phyloP scores from a whole-genome alignment of 805 yeast species.

The Ogataea pignaliae region DNA sequence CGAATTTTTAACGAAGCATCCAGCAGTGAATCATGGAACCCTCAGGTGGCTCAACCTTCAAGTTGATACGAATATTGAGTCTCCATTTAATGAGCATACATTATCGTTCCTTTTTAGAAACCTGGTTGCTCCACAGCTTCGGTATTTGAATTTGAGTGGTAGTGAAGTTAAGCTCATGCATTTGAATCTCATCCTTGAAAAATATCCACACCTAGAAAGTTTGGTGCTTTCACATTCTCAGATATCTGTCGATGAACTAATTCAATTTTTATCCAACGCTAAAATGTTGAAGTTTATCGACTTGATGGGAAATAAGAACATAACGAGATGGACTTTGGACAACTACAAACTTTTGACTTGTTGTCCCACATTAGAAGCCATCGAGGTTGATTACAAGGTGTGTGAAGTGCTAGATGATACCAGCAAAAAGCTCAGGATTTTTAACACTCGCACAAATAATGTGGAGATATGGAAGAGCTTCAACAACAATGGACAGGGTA shows the following conservation, averaged over 20 bases:
- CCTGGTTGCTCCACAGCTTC: slow-evolving; percentile 39
- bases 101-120: slow-evolving; percentile 40
- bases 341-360: slow-evolving; percentile 40
- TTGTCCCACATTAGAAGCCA: slow-evolving; percentile 48
- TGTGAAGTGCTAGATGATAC: slow-evolving; percentile 42
- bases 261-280: slow-evolving; percentile 28
- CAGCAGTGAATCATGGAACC: slow-evolving; percentile 43
- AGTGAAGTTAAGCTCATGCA: slow-evolving; percentile 40
- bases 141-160: slow-evolving; percentile 49
- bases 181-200: slow-evolving; percentile 34
- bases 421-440: slow-evolving; percentile 26
- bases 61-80: slow-evolving; percentile 48
- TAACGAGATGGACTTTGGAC: slow-evolving; percentile 59
- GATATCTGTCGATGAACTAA: slow-evolving; percentile 35
- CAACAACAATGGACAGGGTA: slow-evolving; percentile 54
- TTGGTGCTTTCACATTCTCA: slow-evolving; percentile 38
- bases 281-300: slow-evolving; percentile 55
- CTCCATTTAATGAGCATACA: slow-evolving; percentile 43
- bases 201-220: slow-evolving; percentile 38
- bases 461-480: slow-evolving; percentile 42
- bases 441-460: slow-evolving; percentile 13
- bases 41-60: slow-evolving; percentile 51
- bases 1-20: slow-evolving; percentile 67
- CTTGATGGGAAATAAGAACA: slow-evolving; percentile 55
- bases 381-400: slow-evolving; percentile 63